These are phyloP conservation scores for Magnaporthiopsis rhizophila DNA, from an alignment of 2,329 filamentous ascomycete genomes.

Conservation along the genomic window DNA sequence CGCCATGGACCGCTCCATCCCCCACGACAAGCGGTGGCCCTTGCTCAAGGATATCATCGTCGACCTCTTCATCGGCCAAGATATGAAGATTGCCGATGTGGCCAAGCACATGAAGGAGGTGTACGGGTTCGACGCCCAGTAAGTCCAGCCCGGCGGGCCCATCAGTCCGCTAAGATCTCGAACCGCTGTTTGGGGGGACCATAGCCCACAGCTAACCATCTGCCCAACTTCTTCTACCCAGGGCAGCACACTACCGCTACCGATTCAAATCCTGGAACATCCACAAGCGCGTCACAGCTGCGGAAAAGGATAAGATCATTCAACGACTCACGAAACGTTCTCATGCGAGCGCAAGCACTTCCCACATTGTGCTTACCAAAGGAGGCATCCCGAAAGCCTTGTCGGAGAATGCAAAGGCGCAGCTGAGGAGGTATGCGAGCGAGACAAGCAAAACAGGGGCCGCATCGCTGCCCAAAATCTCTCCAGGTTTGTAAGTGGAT, in stretches of 20 bases:
- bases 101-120: slow-evolving; percentile 5
- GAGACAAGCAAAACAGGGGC: not conserved
- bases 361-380: not conserved
- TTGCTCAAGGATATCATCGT: slow-evolving; percentile 1
- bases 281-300: not conserved
- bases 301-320: not conserved
- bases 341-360: not conserved
- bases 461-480: not conserved
- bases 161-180: too few relatives aligned
- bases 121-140: slow-evolving; percentile 5
- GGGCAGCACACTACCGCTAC: not conserved
- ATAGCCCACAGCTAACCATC: not conserved
- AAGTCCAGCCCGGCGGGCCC: not conserved
- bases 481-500: slow-evolving; percentile 1
- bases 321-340: not conserved
- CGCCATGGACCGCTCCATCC: slow-evolving; percentile 1
- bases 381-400: not conserved
- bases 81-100: not conserved
- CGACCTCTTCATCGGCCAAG: not conserved
- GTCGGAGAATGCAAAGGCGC: not conserved
- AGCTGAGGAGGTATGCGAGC: not conserved
- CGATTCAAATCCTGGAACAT: not conserved
- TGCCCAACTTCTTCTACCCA: not conserved
- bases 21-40: slow-evolving; percentile 3
- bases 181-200: too few relatives aligned